Base-by-base conservation (phyloP, 805 yeast species). In the Danielia oregonensis region DNA sequence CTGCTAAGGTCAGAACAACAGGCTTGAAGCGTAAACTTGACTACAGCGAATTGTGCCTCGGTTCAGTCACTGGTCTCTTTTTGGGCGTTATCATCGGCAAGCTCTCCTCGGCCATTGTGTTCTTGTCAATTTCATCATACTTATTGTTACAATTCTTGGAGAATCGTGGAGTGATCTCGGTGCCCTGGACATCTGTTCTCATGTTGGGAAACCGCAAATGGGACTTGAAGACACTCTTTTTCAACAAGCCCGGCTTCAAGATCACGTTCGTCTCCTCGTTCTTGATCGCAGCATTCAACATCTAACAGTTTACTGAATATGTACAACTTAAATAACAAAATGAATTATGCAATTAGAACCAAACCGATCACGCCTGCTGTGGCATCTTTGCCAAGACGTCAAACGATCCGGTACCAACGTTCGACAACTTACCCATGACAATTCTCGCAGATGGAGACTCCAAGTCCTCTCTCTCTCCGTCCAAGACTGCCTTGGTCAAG, bases 401-500 rank as follows among this genome's bases (percentile, higher is more conserved):
- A 59, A 93, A 94, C 26, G 93, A 75, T 42, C 99, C 98, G 6
- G 99, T 93, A 60, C 99, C 99, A 35, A 88, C 95, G 44, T 79
- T 79, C 40, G 88, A 77, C 51, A 93, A 72, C 62, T 85, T 85
- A 61, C 99, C 99, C 56, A 89, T 59, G 27, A 93, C 98, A 47
- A 93, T 78, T 52, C 94, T 75, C 16, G 98, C 95, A 26, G 95
- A 84, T 12, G 99, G 99, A 41, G 88, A 78, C 48, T 86, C 87
- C 52, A 93, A 68, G 43, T 79, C 80, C 64, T 93, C 99, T 51
- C 82, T 72, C 44, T 86, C 96, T 40, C 91, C 86, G 49, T 91
- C 93, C 56, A 93, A 70, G 31, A 93, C 97, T 6, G 97, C 96
- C 70, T 88, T 87, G 33, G 97, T 93, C 59, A 93, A 74, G 74